Base-by-base conservation (phyloP, 805 yeast species). In the Sporopachydermia quercuum region DNA sequence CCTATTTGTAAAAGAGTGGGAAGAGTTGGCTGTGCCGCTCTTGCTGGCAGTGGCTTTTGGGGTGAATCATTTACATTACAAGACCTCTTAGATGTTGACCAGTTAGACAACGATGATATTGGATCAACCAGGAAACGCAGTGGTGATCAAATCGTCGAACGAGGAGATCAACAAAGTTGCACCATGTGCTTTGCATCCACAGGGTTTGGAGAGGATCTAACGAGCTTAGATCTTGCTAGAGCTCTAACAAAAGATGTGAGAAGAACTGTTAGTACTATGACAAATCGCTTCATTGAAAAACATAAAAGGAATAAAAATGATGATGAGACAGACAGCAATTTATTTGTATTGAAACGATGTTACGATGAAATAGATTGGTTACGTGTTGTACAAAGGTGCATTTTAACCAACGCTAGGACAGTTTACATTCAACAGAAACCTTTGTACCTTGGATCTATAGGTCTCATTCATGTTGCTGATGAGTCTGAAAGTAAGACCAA, bases 21-120 rank as follows among this genome's bases (percentile, higher is more conserved):
- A 6, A 37, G 69, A 19, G 39, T 64, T 1, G 69, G 69, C 2
- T 64, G 66, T 0, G 68, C 68, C 1, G 64, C 63, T 1, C 36
- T 63, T 2, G 39, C 54, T 3, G 69, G 69, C 1, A 47, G 58
- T n/a, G 67, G 66, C 2, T 42, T 40, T 18, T 46, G 44, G 56
- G 46, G 45, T 15, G 35, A 41, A 23, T 23, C 30, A 8, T 23
- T 23, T 23, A 23, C 30, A 23, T 23, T 23, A n/a, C 30, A 23
- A n/a, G 30, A 23, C 30, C 13, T 23, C 8, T n/a, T 23, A 23
- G 30, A 23, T 8, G n/a, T n/a, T 8, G 30, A n/a, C 8, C n/a
- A n/a, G n/a, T 23, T 23, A 23, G 30, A 23, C n/a, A 23, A 8
- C 13, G 30, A 23, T 8, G 30, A n/a, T 8, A 23, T 23, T 23